Evolutionary conservation across 1,284 basidiomycete genomes (phyloP), one percentile per base, ranked within the genome.

Genomic region (Rhodotorula sp.): DNA sequence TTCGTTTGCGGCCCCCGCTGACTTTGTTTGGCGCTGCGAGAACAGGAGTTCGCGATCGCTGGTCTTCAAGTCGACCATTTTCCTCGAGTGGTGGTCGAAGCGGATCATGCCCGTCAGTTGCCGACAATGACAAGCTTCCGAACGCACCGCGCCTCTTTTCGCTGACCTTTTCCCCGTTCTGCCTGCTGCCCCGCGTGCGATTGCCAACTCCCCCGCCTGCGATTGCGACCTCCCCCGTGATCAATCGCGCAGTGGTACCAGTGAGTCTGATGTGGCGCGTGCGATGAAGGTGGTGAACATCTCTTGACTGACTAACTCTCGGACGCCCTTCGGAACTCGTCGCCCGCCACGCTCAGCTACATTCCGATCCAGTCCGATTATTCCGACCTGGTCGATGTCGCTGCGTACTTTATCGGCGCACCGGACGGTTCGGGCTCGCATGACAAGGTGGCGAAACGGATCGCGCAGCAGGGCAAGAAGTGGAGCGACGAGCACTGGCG

Each of bases 21-120:
- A 45, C n/a, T 8, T 18, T 4, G 3, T 23, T 66, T 38, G 14
- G 18, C 38, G 31, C 18, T n/a, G 21, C 18, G 16, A 15, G 45
- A 57, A 88, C 28, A 85, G 90, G 74, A 85, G 85, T 47, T 84
- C 86, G 19, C 87, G 87, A 60, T 84, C 87, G 5, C 80, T 88
- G 49, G 81, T 90, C 10, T 85, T 89, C 78, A 89, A 89, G 78
- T 81, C 85, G 10, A 89, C 87, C 0, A 83, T 86, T 43, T 89
- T 87, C 74, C 86, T 86, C 0, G 87, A 89, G 79, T 89, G 78
- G 78, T 75, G 62, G 61, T 49, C 73, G 1, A 64, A 66, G 52
- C 59, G 71, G 14, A 60, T 75, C 52, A 67, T 75, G 64, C 71
- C 71, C 16, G 73, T 70, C n/a, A 28, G 70, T 50, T 7, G 18